phyloP scores from a whole-genome alignment of 768 basidiomycete species.

The Tricholoma bakamatsutake region DNA sequence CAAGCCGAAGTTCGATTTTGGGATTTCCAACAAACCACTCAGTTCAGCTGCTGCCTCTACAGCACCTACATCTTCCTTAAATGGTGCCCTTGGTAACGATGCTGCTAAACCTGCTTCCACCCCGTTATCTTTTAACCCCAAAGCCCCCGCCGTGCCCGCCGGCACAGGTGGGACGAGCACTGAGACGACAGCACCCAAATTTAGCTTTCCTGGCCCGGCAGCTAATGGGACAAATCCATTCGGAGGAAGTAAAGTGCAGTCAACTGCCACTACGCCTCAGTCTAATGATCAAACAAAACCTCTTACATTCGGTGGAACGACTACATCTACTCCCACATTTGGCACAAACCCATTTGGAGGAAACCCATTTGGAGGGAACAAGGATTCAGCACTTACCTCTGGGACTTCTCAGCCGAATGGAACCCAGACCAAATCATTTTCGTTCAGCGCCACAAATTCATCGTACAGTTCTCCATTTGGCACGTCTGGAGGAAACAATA shows the following conservation, averaged over 20 bases:
- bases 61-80: constrained; percentile 14
- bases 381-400: not conserved
- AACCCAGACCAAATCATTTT: not conserved
- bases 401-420: not conserved
- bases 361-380: not conserved
- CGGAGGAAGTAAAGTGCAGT: not conserved
- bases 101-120: constrained; percentile 18
- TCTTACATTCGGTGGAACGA: constrained; percentile 7
- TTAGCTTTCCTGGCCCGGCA: constrained; percentile 11
- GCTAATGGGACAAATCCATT: constrained; percentile 4
- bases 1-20: constrained; percentile 33
- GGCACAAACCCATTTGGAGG: not conserved
- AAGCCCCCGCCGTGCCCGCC: constrained; percentile 12
- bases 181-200: constrained; percentile 9
- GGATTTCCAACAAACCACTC: constrained; percentile 16
- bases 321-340: not conserved
- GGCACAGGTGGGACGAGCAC: not conserved
- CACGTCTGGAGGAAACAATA: not conserved
- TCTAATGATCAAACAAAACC: constrained; percentile 6
- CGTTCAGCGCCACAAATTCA: not conserved
- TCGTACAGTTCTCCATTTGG: not conserved
- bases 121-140: constrained; percentile 18
- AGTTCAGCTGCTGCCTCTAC: not conserved
- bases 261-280: constrained; percentile 8
- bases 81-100: constrained; percentile 15